A percentile compares a stretch with the other conserved stretches of the same genome.
Evolutionary conservation across 306 rosid species (phyloP).

Genomic region (Dryas alaskensis): DNA sequence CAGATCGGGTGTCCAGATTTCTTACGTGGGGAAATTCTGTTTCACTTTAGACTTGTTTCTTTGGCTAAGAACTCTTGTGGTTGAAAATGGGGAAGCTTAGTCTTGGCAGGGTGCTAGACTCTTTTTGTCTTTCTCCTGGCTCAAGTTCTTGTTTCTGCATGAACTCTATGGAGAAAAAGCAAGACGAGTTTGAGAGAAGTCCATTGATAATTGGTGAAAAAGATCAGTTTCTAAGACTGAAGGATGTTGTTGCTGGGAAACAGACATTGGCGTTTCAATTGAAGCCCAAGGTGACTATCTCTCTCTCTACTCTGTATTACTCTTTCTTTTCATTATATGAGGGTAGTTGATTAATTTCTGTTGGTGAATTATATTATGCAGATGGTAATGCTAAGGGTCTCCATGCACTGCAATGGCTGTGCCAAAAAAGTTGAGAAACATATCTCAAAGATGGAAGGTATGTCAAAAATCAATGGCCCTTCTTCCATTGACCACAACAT

Average conservation of each 20-base stretch:
- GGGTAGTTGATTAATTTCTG: not conserved
- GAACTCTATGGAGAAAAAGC: constrained; percentile 41
- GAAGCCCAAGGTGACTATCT: constrained; percentile 66
- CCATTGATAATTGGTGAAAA: constrained; percentile 46
- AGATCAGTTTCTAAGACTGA: constrained; percentile 50
- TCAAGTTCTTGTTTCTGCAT: constrained; percentile 69
- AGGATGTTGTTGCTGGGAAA: constrained; percentile 70
- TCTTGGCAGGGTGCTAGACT: constrained; percentile 57
- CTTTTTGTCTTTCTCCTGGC: constrained; percentile 51
- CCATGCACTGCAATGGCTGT: constrained; percentile 96
- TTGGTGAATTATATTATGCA: constrained; percentile 25
- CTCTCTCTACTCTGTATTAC: not conserved
- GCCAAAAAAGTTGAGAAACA: constrained; percentile 87
- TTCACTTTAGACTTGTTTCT: constrained; percentile 26
- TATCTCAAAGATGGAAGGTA: constrained; percentile 85
- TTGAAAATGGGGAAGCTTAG: constrained; percentile 67
- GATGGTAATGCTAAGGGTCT: constrained; percentile 79
- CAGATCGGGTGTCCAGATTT: constrained; percentile 15
- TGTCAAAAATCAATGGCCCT: no score
- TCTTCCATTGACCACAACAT: no score
- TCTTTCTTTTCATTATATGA: constrained; percentile 1
- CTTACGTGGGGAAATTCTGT: constrained; percentile 15
- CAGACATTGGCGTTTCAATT: constrained; percentile 88
- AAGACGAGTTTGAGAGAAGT: constrained; percentile 57
- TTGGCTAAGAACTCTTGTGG: constrained; percentile 10